Percentiles rank a stretch among this genome's conserved stretches.
Evolutionary conservation across 2,329 filamentous ascomycete genomes (phyloP).

Genomic region (Nakataea oryzae): DNA sequence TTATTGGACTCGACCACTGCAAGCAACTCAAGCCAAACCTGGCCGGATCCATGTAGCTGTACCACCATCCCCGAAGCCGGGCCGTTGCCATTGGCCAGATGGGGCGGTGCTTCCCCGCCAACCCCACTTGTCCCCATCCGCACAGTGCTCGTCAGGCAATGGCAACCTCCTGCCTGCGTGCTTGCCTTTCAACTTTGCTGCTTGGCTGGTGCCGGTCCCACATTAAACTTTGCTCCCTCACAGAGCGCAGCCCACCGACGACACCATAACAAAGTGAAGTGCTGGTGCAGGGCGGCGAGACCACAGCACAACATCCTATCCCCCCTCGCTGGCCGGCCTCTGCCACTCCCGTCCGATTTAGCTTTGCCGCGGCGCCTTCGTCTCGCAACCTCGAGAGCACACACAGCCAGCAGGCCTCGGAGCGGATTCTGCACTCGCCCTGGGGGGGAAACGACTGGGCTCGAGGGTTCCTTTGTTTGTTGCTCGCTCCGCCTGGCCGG

Average conservation of each 20-base stretch:
- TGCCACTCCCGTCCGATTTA: background rate
- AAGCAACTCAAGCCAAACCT: background rate
- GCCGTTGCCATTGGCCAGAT: background rate
- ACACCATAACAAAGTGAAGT: background rate
- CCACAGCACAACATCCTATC: background rate
- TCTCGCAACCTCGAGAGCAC: background rate
- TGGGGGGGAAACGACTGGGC: background rate
- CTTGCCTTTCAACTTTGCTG: background rate
- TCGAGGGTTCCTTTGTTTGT: background rate
- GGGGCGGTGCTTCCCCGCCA: background rate
- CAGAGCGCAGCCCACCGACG: background rate
- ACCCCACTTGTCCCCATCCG: background rate
- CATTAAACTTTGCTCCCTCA: conserved; percentile 5
- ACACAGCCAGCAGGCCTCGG: background rate
- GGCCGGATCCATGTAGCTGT: background rate
- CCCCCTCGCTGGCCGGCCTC: background rate
- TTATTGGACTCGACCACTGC: background rate
- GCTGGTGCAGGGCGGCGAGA: background rate
- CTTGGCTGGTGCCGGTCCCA: conserved; percentile 1
- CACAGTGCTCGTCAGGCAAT: background rate
- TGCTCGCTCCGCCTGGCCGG: background rate
- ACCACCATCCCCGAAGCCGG: background rate
- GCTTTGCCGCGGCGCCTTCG: background rate
- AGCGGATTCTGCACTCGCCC: background rate
- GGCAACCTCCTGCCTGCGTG: background rate